Evolutionary conservation across 768 basidiomycete species (phyloP).

Genomic region (Phanerochaete sordida): DNA sequence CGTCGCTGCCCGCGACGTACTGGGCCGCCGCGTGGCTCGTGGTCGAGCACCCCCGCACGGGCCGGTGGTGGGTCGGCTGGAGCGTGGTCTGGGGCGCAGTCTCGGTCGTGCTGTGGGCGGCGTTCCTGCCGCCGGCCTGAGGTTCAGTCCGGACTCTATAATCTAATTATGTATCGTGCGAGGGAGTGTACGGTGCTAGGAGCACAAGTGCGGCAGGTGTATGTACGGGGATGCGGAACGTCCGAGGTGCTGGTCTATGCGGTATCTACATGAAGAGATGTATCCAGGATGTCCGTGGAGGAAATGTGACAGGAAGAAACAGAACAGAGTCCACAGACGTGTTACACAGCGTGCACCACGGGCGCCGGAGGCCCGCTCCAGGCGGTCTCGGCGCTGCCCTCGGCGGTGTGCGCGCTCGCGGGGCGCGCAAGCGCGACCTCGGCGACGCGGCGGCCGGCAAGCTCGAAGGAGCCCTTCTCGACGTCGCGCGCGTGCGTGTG

Average conservation of each 20-base stretch:
- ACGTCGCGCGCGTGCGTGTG: background rate
- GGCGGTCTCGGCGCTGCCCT: background rate
- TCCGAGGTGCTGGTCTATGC: background rate
- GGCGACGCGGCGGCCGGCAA: background rate
- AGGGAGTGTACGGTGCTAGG: background rate
- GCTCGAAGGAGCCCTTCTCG: background rate
- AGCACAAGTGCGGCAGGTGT: background rate
- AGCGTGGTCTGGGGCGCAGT: constrained; percentile 70
- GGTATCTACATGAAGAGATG: background rate
- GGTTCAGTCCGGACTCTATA: no score
- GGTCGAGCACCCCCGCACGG: constrained; percentile 43
- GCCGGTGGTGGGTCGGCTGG: constrained; percentile 73
- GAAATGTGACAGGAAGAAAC: background rate
- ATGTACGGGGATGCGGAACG: no score
- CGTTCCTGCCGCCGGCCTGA: constrained; percentile 90
- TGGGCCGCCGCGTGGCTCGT: constrained; percentile 82
- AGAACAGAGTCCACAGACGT: background rate
- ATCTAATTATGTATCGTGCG: background rate
- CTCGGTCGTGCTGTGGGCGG: constrained; percentile 73
- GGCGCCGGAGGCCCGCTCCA: background rate
- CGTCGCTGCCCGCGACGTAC: constrained; percentile 75
- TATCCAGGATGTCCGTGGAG: background rate
- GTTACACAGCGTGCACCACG: background rate
- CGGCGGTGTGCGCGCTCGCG: background rate
- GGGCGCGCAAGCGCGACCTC: background rate